Evolutionary conservation across 2,329 filamentous ascomycete species (phyloP).

Genomic region (Arthrobotrys sphaeroides): DNA sequence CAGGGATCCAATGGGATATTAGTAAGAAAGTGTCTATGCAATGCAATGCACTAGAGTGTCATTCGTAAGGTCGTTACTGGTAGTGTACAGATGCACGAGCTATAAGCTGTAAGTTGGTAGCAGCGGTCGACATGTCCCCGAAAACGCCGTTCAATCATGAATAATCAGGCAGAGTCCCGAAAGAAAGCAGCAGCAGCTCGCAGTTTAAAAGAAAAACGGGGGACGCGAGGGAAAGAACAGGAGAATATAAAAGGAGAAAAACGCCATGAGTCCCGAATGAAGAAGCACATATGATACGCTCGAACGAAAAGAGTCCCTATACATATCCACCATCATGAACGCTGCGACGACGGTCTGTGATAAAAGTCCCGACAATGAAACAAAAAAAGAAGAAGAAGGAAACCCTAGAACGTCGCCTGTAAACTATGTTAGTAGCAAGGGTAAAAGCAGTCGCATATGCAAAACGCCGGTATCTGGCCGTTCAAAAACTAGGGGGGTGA

Average conservation of each 20-base stretch:
- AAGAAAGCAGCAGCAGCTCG: not conserved
- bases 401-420: not conserved
- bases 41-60: not conserved
- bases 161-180: not conserved
- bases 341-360: not conserved
- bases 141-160: not conserved
- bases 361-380: not conserved
- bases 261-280: not conserved
- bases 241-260: too few relatives aligned
- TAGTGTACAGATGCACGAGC: slow-evolving; percentile 9
- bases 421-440: not conserved
- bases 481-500: slow-evolving; percentile 46
- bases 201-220: not conserved
- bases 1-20: not conserved
- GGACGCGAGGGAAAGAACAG: not conserved
- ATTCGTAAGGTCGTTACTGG: slow-evolving; percentile 46
- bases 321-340: not conserved
- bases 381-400: not conserved
- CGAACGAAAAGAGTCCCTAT: slow-evolving; percentile 7
- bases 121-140: not conserved
- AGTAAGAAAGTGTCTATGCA: too few relatives aligned
- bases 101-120: not conserved
- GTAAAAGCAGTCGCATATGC: not conserved
- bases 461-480: not conserved
- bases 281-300: not conserved